These are phyloP conservation scores for Alisma plantagoaquatica DNA, from an alignment of 106 monocot species.

Conservation along the genomic window DNA sequence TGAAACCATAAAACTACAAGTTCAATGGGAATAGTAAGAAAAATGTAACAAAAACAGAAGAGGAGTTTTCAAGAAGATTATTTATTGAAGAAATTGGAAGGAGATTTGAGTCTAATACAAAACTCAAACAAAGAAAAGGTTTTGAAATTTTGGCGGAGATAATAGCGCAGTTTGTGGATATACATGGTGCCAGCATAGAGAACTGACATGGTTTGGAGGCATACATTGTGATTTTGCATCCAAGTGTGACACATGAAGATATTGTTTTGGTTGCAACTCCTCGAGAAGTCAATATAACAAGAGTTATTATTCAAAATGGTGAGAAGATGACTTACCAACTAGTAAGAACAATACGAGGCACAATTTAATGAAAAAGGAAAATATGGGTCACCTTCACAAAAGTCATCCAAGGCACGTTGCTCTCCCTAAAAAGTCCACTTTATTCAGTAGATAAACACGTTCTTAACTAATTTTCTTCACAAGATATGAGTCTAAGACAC, in stretches of 20 bases:
- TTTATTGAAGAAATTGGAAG: constrained; percentile 62
- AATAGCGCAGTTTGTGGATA: constrained; percentile 43
- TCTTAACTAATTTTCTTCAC: too few species aligned
- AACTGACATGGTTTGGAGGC: constrained; percentile 51
- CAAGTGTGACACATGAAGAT: constrained; percentile 39
- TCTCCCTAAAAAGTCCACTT: too few species aligned
- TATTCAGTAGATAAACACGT: too few species aligned
- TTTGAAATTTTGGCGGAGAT: constrained; percentile 34
- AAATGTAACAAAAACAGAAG: background rate
- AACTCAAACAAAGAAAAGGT: constrained; percentile 32
- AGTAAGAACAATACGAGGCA: too few species aligned
- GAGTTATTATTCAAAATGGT: too few species aligned
- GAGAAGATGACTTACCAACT: too few species aligned
- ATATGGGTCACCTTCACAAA: too few species aligned
- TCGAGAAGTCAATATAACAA: too few species aligned
- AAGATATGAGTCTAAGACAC: too few species aligned
- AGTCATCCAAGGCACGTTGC: too few species aligned
- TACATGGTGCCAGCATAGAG: constrained; percentile 26
- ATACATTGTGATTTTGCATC: constrained; percentile 39
- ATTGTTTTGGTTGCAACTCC: constrained; percentile 28
- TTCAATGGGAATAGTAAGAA: background rate
- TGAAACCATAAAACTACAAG: constrained; percentile 8
- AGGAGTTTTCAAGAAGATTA: constrained; percentile 22
- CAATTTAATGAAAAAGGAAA: too few species aligned
- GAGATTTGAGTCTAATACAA: constrained; percentile 37